Evolutionary conservation across 164 flowering plant genomes (phyloP), one percentile per base, ranked within the genome.

Genomic region (Stephania yunnanensis): DNA sequence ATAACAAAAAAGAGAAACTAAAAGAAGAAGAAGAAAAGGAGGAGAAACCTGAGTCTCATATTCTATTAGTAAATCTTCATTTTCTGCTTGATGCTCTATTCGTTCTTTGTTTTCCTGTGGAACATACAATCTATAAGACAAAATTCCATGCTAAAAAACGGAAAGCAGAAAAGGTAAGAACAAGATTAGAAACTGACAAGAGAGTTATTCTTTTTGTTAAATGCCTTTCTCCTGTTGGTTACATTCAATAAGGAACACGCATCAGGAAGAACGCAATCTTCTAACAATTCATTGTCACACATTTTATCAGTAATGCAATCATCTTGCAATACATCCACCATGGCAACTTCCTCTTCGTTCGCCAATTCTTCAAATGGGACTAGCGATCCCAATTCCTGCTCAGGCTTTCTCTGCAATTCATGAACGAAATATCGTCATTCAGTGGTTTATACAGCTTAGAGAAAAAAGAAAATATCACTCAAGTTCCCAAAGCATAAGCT

Each of bases 141-240:
- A 66, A 70, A 46, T 45, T 66, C 42, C n/a, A 67, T 3, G 1
- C 50, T 45, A 78, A 10, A 25, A 46, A 71, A 75, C 70, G 3
- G 42, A 79, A 30, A 66, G 52, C 19, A 78, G 58, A 75, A 71
- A 36, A 11, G 45, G 19, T 70, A 72, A 11, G 70, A 85, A 75
- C 75, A 89, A 92, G 22, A 58, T 7, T 7, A 89, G 8, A 73
- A n/a, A 58, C 75, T 73, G 6, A 70, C 79, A 70, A 71, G 72
- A 73, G 83, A 80, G 80, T 82, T 86, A 75, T 80, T 88, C 83
- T 88, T 87, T 80, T 74, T 87, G 20, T 69, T 73, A 13, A 87
- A 82, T 53, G 75, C 82, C 85, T 91, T 96, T 85, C 86, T 87
- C 83, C 99, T 87, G 80, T 80, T 94, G 55, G 99, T 96, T 48